Evolutionary conservation across 495 filamentous ascomycete genomes (phyloP).

Genomic region (Xylaria acuta): DNA sequence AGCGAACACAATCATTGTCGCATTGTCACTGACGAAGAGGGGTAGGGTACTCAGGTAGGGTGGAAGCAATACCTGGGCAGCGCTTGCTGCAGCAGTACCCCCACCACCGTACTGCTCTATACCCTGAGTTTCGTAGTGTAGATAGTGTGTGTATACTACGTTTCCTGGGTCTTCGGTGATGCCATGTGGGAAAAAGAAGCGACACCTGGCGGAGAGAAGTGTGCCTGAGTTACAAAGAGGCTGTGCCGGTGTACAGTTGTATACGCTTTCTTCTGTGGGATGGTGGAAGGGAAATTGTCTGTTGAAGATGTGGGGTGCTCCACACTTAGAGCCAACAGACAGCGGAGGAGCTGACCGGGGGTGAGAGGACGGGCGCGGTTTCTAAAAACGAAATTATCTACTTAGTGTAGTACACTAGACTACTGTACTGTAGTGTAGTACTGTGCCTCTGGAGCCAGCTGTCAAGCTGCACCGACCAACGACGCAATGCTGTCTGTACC

Average conservation of each 20-base stretch:
- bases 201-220: slow-evolving; percentile 1
- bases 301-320: not conserved
- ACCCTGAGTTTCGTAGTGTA: not conserved
- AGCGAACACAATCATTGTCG: not conserved
- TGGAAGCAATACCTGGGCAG: not conserved
- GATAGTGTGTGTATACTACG: not conserved
- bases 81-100: not conserved
- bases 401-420: too few species aligned
- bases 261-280: not conserved
- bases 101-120: not conserved
- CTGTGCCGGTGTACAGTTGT: slow-evolving; percentile 8
- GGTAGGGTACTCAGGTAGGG: too few species aligned
- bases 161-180: not conserved
- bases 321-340: not conserved
- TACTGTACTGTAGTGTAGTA: not conserved
- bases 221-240: slow-evolving; percentile 12
- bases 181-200: slow-evolving; percentile 16
- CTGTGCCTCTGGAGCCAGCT: not conserved
- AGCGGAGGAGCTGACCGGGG: not conserved
- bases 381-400: slow-evolving; percentile 12
- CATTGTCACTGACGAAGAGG: not conserved
- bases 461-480: not conserved
- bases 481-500: not conserved
- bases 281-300: slow-evolving; percentile 6
- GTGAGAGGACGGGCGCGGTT: not conserved